Conservation (phyloP, 2,329 filamentous ascomycete genomes). For the Botrytis fabae region DNA sequence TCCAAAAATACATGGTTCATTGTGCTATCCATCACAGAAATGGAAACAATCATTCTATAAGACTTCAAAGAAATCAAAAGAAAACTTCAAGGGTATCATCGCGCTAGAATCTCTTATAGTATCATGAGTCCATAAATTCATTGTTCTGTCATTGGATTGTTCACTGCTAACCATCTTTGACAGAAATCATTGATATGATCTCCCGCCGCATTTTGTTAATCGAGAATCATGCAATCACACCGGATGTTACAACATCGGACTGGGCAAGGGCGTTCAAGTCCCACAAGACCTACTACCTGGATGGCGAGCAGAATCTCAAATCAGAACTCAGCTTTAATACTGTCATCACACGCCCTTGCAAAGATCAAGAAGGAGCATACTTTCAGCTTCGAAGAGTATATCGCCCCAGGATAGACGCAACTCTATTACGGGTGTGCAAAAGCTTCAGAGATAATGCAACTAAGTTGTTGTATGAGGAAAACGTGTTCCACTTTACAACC, state of each 20-base stretch:
- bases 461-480: neutral
- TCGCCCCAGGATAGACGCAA: neutral
- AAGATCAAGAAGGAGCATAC: neutral
- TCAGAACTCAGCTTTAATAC: neutral
- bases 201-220: neutral
- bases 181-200: conserved; percentile 1
- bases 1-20: neutral
- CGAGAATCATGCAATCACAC: neutral
- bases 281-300: neutral
- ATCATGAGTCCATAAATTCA: neutral
- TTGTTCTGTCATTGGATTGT: too few relatives aligned
- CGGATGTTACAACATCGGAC: neutral
- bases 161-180: fast-evolving
- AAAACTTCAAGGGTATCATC: neutral
- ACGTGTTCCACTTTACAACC: neutral
- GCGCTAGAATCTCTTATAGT: neutral
- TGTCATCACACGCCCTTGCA: neutral
- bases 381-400: neutral
- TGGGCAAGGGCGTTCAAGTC: neutral
- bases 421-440: neutral
- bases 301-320: neutral
- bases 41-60: neutral
- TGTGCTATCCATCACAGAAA: neutral
- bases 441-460: neutral
- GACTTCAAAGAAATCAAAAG: neutral